Conservation (phyloP, 2,329 filamentous ascomycete species). For the Amylocarpus encephaloides region DNA sequence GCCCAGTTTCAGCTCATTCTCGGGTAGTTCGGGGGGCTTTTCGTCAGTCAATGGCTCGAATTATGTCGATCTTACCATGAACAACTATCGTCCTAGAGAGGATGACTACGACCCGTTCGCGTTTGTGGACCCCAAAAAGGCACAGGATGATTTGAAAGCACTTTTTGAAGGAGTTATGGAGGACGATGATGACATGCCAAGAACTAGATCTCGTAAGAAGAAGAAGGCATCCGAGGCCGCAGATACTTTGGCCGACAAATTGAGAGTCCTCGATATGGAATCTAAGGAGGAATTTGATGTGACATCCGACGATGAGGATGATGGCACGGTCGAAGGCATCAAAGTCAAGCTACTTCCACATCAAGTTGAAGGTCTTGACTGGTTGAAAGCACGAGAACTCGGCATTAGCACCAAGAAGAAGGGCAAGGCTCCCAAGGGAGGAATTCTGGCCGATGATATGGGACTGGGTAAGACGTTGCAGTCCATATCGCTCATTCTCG, state of each 20-base stretch:
- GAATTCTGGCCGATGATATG: slow-evolving; percentile 96
- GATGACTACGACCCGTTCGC: slow-evolving; percentile 24
- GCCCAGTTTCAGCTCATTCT: slow-evolving; percentile 28
- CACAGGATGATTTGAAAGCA: slow-evolving; percentile 71
- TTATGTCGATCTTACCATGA: slow-evolving; percentile 29
- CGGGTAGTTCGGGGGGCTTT: slow-evolving; percentile 26
- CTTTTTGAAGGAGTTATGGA: slow-evolving; percentile 77
- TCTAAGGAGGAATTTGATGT: slow-evolving; percentile 33
- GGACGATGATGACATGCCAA: slow-evolving; percentile 47
- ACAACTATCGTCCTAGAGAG: slow-evolving; percentile 20
- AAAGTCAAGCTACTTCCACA: slow-evolving; percentile 86
- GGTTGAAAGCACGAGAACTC: slow-evolving; percentile 92
- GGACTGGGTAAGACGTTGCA: slow-evolving; percentile 95
- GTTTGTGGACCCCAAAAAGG: slow-evolving; percentile 56
- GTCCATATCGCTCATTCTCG: slow-evolving; percentile 80
- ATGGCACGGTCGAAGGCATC: slow-evolving; percentile 69
- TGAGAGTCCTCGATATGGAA: slow-evolving; percentile 38
- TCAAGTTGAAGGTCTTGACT: slow-evolving; percentile 86
- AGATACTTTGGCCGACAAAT: slow-evolving; percentile 27
- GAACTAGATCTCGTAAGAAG: slow-evolving; percentile 34
- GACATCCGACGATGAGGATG: slow-evolving; percentile 45
- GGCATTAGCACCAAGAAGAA: slow-evolving; percentile 71
- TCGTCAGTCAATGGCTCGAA: slow-evolving; percentile 25
- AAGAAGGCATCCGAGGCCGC: slow-evolving; percentile 29
- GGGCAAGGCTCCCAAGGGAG: slow-evolving; percentile 77